Base-by-base conservation (phyloP, 352 stramenopile species). In the Pythium monospermum region DNA sequence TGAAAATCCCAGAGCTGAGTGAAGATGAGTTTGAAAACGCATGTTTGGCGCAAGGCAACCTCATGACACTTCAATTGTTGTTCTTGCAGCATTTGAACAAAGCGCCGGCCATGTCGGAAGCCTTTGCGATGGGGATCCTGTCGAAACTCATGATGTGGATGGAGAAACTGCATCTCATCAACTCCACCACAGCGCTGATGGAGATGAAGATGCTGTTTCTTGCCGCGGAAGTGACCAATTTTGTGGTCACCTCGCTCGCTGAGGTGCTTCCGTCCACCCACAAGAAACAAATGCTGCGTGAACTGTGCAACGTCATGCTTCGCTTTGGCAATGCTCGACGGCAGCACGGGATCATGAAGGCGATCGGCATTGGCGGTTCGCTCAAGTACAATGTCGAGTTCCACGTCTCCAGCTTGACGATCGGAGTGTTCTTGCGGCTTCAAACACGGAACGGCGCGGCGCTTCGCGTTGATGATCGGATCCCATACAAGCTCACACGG, bases 191-290 rank as follows among this genome's bases (percentile, higher is more conserved):
- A 28, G 16, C 65, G n/a, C 25, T 87, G 18, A 76, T 73, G n/a
- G 79, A 92, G 54, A 87, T 89, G 69, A 92, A 92, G 53, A 59
- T 92, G 44, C 54, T 92, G 36, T 92, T 89, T 40, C 43, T 92
- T 15, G 77, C 75, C n/a, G 82, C 82, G 0, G 79, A 91, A 49
- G 62, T 83, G 11, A 85, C 74, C 1, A 85, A 85, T 43, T 90
- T 91, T 48, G 71, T 92, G 10, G 76, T 69, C 49, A 75, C 71
- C 25, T 52, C 73, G 28, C 64, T 92, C 2, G 68, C 72, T 0
- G 68, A 84, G 3, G 69, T 85, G 36, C 45, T 92, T 12, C 77
- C 82, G 6, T 57, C 64, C 19, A 62, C 58, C 13, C 54, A 84
- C 46, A 87, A 89, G 65, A 92, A 92, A 73, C 79, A 89, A 32